Conservation (phyloP, 805 yeast species). For the Metschnikowia gelsemii region DNA sequence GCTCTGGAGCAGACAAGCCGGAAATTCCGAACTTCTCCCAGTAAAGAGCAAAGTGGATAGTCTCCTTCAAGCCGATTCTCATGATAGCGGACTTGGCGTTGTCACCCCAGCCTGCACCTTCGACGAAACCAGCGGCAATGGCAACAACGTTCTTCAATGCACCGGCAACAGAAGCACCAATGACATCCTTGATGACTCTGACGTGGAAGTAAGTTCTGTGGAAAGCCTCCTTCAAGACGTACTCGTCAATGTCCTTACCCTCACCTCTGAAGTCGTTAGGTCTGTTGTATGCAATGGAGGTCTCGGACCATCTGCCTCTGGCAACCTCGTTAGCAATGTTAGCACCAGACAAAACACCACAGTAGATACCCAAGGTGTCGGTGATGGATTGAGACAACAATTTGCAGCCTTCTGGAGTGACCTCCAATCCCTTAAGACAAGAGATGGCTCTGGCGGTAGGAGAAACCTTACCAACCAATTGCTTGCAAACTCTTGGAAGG, state of each 20-base stretch:
- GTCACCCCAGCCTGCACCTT: slow-evolving; percentile 51
- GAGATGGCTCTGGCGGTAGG: slow-evolving; percentile 44
- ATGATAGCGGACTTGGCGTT: slow-evolving; percentile 49
- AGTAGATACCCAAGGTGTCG: slow-evolving; percentile 42
- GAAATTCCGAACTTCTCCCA: slow-evolving; percentile 24
- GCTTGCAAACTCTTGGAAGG: slow-evolving; percentile 38
- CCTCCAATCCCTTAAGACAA: slow-evolving; percentile 48
- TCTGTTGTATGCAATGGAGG: slow-evolving; percentile 43
- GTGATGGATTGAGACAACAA: slow-evolving; percentile 45
- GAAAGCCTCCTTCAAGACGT: slow-evolving; percentile 43
- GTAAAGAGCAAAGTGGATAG: slow-evolving; percentile 39
- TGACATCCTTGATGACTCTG: slow-evolving; percentile 44
- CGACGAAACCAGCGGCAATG: slow-evolving; percentile 46
- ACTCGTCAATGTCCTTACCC: slow-evolving; percentile 42
- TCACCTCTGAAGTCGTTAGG: slow-evolving; percentile 42
- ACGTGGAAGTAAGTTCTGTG: slow-evolving; percentile 49
- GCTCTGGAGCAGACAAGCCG: slow-evolving; percentile 34
- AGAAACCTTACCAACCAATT: slow-evolving; percentile 39
- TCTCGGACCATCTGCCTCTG: slow-evolving; percentile 47
- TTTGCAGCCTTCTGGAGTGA: slow-evolving; percentile 42
- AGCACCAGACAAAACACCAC: slow-evolving; percentile 51
- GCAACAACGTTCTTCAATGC: slow-evolving; percentile 49
- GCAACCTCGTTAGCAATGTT: slow-evolving; percentile 49
- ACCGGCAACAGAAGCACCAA: slow-evolving; percentile 48
- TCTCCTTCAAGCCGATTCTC: slow-evolving; percentile 46